phyloP scores from a whole-genome alignment of 2,329 filamentous ascomycete species.

The Sarocladium oryzae region DNA sequence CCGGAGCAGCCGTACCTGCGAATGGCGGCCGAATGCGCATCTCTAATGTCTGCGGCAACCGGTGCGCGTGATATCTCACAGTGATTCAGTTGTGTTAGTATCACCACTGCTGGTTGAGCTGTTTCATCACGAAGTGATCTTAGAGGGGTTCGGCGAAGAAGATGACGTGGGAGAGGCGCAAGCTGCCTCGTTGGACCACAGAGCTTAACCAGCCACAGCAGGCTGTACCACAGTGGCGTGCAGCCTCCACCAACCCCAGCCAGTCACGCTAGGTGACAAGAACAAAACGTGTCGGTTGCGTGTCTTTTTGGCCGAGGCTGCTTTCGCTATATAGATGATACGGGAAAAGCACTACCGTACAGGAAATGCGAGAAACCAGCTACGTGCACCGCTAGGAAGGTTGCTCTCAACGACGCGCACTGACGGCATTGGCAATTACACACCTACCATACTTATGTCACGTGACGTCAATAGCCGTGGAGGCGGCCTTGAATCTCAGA shows the following conservation, averaged over 20 bases:
- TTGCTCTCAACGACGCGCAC: too few species aligned
- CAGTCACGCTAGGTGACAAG: constrained; percentile 3
- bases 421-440: too few species aligned
- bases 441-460: too few species aligned
- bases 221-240: not conserved
- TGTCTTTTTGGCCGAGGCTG: not conserved
- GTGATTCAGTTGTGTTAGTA: not conserved
- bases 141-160: not conserved
- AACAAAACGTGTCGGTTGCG: constrained; percentile 3
- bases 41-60: constrained; percentile 10
- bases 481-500: too few species aligned
- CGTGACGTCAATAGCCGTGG: too few species aligned
- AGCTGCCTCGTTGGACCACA: constrained; percentile 1
- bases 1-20: constrained; percentile 54
- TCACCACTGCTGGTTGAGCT: not conserved
- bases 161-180: constrained; percentile 8
- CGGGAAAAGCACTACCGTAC: too few species aligned
- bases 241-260: constrained; percentile 3
- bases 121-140: not conserved
- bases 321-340: too few species aligned
- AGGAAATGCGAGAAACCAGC: too few species aligned
- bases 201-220: constrained; percentile 5
- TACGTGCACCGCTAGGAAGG: too few species aligned
- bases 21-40: constrained; percentile 89
- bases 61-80: not conserved